phyloP scores from a whole-genome alignment of 2,329 filamentous ascomycete genomes.

The Trichophyton simii region DNA sequence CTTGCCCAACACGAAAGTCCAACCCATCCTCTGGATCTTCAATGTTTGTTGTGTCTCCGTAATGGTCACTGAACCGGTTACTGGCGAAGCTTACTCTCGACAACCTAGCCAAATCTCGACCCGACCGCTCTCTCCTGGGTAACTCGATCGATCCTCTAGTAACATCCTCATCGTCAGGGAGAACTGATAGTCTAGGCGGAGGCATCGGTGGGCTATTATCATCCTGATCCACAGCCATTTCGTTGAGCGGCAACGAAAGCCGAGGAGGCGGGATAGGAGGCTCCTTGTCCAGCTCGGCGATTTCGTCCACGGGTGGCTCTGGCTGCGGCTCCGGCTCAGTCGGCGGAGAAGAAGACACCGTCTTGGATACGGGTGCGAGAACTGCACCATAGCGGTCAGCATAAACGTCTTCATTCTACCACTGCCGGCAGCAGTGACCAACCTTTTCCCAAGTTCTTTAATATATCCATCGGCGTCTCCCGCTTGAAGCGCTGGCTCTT shows the following conservation, averaged over 20 bases:
- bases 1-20: constrained; percentile 28
- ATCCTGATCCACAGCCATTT: constrained; percentile 26
- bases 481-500: constrained; percentile 39
- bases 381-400: constrained; percentile 20
- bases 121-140: constrained; percentile 29
- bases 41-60: constrained; percentile 36
- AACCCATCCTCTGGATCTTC: constrained; percentile 31
- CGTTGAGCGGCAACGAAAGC: constrained; percentile 37
- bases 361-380: constrained; percentile 38
- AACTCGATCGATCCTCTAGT: constrained; percentile 32
- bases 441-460: constrained; percentile 43
- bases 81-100: constrained; percentile 34
- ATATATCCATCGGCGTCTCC: constrained; percentile 44
- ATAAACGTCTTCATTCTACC: neutral
- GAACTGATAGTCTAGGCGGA: constrained; percentile 29
- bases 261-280: constrained; percentile 32
- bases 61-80: constrained; percentile 38
- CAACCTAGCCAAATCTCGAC: constrained; percentile 26
- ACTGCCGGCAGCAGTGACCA: constrained; percentile 5
- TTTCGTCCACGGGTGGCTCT: constrained; percentile 19
- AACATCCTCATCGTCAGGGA: constrained; percentile 38
- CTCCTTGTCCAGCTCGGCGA: constrained; percentile 38
- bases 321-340: constrained; percentile 19
- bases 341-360: constrained; percentile 36
- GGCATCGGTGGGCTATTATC: constrained; percentile 28